Evolutionary conservation across 768 basidiomycete species (phyloP), one percentile per base, ranked within the genome.

Genomic region (Leccinellum albellum): DNA sequence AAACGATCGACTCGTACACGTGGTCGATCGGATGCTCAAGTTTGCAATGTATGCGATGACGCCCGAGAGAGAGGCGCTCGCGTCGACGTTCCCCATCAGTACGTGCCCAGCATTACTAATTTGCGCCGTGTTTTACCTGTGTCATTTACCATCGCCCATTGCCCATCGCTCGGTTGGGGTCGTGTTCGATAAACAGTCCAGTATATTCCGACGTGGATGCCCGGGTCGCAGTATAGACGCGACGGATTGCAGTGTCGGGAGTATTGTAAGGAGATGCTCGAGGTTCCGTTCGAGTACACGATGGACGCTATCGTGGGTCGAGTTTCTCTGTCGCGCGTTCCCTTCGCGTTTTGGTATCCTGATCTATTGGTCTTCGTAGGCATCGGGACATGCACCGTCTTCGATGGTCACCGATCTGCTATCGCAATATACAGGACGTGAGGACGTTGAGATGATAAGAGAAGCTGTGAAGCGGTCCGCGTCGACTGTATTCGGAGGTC

Each of bases 241-340:
- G 55, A 56, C 23, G 50, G 21, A 4, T 13, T 40, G 37, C 37
- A 1, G 37, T 40, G 37, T 40, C n/a, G 10, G 66, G 55, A 26
- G 61, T 65, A 35, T 59, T 51, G 57, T 17, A 65, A 69, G 15
- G 66, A 64, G 12, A 70, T 69, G 45, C 31, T 44, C n/a, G 35
- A 47, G 15, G 33, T 33, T 15, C 32, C 53, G 32, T 51, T 37
- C 15, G 29, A 49, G 6, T 9, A 35, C 24, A 21, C 49, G 2
- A 23, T 20, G 46, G 35, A 53, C 0, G 50, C 53, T 10, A 40
- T 51, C n/a, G 44, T 50, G 9, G 26, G 29, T 12, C 45, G 15
- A 7, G 3, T 10, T 33, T 13, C 20, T 45, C 12, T 50, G 26
- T 56, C 23, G 15, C 2, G 15, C n/a, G 9, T 21, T 7, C 7